phyloP scores from a whole-genome alignment of 495 filamentous ascomycete species.

The Aspergillus mulundensis region DNA sequence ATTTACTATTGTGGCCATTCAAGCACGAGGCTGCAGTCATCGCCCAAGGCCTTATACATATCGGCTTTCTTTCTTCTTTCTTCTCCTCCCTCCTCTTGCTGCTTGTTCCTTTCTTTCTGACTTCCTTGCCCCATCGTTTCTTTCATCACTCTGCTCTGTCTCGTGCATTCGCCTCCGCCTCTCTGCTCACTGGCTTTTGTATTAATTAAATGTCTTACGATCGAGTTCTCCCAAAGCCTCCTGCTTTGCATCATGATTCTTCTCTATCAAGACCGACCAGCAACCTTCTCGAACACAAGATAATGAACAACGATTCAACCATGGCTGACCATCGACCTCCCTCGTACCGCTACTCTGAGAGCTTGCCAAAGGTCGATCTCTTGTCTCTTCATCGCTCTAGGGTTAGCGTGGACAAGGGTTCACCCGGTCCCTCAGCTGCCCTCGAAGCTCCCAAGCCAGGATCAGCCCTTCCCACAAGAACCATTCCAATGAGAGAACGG shows the following conservation, averaged over 20 bases:
- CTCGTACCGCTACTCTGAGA: slow-evolving; percentile 25
- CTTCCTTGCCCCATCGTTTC: slow-evolving; percentile 11
- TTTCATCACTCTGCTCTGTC: slow-evolving; percentile 8
- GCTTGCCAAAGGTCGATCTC: slow-evolving; percentile 30
- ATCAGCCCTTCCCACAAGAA: slow-evolving; percentile 15
- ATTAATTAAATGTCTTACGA: slow-evolving; percentile 55
- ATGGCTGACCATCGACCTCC: slow-evolving; percentile 15
- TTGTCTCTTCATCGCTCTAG: slow-evolving; percentile 27
- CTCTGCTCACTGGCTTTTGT: slow-evolving; percentile 23
- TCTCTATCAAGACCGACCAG: slow-evolving; percentile 32
- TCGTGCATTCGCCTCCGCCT: slow-evolving; percentile 15
- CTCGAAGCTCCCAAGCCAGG: slow-evolving; percentile 14
- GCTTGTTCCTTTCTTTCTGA: slow-evolving; percentile 7
- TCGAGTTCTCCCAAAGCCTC: slow-evolving; percentile 51
- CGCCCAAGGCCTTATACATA: slow-evolving; percentile 10
- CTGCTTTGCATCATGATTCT: slow-evolving; percentile 44
- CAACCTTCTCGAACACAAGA: slow-evolving; percentile 47
- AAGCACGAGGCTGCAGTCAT: slow-evolving; percentile 8
- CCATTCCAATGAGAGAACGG: slow-evolving; percentile 25
- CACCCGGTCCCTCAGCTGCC: slow-evolving; percentile 9
- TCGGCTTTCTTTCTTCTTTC: slow-evolving; percentile 10
- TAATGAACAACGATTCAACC: slow-evolving; percentile 43
- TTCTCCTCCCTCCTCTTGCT: slow-evolving; percentile 9
- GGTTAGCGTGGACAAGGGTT: slow-evolving; percentile 17
- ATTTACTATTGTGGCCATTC: slow-evolving; percentile 9